Evolutionary conservation across 1,139 yeast species (phyloP).

Genomic region (Scheffersomyces quercinus): DNA sequence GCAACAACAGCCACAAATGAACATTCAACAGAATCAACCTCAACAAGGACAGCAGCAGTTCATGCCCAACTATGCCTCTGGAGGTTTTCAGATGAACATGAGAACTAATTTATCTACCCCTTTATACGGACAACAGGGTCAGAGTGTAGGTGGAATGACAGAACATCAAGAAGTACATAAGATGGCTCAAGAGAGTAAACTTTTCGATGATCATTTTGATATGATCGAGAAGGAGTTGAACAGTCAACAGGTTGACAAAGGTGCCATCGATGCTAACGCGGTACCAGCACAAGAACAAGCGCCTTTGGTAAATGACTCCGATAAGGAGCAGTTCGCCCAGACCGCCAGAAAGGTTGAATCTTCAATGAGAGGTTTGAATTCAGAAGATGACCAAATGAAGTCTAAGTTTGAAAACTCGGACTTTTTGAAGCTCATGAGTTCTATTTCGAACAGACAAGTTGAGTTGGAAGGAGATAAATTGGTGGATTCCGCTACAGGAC

Average conservation of each 20-base stretch:
- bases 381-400: constrained; percentile 24
- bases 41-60: constrained; percentile 9
- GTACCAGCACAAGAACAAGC: constrained; percentile 7
- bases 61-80: neutral
- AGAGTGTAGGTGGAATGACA: constrained; percentile 6
- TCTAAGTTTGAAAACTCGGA: constrained; percentile 39
- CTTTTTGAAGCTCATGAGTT: constrained; percentile 43
- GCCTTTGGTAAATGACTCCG: constrained; percentile 12
- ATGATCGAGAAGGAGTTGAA: constrained; percentile 35
- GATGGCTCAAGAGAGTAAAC: constrained; percentile 26
- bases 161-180: constrained; percentile 37
- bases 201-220: constrained; percentile 39
- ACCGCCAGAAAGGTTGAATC: constrained; percentile 41
- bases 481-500: constrained; percentile 24
- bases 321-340: constrained; percentile 42
- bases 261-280: too few relatives aligned
- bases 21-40: constrained; percentile 8
- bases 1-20: constrained; percentile 12
- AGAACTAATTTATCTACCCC: constrained; percentile 18
- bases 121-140: constrained; percentile 6
- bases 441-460: constrained; percentile 37
- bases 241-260: constrained; percentile 6
- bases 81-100: constrained; percentile 17
- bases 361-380: constrained; percentile 25
- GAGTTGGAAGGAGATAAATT: constrained; percentile 45